A percentile compares a stretch with the other conserved stretches of the same genome.
Conservation (phyloP, 306 rosid species). For the Ceratonia siliqua region DNA sequence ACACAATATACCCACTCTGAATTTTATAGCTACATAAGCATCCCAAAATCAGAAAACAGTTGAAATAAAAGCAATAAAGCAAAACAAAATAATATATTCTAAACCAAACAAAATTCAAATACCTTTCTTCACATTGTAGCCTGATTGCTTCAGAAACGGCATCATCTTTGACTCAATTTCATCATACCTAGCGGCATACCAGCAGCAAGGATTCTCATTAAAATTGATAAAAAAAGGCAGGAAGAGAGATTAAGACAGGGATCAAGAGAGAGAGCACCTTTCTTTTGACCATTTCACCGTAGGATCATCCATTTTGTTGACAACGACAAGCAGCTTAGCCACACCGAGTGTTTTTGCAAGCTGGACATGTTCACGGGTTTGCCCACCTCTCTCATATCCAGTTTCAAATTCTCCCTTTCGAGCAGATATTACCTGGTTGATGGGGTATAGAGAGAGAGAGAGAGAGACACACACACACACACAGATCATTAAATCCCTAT, state of each 20-base stretch:
- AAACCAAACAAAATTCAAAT: conserved; percentile 15
- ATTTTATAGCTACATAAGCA: conserved; percentile 19
- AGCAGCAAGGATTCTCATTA: conserved; percentile 7
- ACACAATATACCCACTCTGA: neutral
- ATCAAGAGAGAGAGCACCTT: conserved; percentile 52
- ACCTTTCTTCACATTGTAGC: conserved; percentile 98
- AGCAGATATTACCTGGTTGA: conserved; percentile 87
- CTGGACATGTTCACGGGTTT: conserved; percentile 98
- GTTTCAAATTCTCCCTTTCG: conserved; percentile 99
- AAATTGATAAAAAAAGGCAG: neutral
- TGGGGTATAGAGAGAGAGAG: neutral
- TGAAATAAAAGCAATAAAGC: neutral
- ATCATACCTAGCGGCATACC: conserved; percentile 64
- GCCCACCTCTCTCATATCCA: conserved; percentile 99
- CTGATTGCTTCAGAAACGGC: conserved; percentile 82
- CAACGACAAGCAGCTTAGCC: conserved; percentile 83
- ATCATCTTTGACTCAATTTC: conserved; percentile 90
- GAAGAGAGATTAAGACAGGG: no score
- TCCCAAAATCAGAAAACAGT: neutral
- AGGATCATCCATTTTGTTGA: conserved; percentile 97
- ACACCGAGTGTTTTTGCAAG: conserved; percentile 98
- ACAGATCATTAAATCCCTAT: conserved; percentile 4
- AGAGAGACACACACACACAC: conserved; percentile 8
- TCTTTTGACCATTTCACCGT: conserved; percentile 95
- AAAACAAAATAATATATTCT: conserved; percentile 5